Conservation (phyloP, 345 rosid species). For the Salix suchowensis region DNA sequence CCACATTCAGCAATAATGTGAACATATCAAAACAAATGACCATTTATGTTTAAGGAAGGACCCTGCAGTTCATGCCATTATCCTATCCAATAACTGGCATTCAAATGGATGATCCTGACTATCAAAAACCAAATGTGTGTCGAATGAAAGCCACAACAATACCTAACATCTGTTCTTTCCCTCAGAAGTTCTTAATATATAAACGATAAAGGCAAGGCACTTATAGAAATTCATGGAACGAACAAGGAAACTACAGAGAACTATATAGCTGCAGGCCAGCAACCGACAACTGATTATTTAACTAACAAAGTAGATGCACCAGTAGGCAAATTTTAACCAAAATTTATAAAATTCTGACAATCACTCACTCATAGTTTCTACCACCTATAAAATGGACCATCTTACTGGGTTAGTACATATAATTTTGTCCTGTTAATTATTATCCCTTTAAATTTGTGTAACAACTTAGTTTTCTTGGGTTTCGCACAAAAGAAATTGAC, state of each 20-base stretch:
- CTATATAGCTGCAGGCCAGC: too few relatives aligned
- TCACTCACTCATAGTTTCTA: not conserved
- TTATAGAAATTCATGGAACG: not conserved
- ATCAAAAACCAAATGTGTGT: not conserved
- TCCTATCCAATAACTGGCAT: not conserved
- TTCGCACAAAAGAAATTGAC: not conserved
- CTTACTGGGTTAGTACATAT: not conserved
- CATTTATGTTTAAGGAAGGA: constrained; percentile 13
- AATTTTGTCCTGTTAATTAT: not conserved
- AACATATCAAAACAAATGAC: constrained; percentile 12
- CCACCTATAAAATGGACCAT: not conserved
- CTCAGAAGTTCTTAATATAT: not conserved
- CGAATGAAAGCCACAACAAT: not conserved
- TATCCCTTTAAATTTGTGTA: too few relatives aligned
- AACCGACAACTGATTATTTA: not conserved
- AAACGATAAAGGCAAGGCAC: not conserved
- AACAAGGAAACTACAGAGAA: not conserved
- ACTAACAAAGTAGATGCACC: not conserved
- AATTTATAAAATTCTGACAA: not conserved
- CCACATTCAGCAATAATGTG: constrained; percentile 24
- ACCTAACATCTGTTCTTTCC: not conserved
- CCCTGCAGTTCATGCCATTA: constrained; percentile 2
- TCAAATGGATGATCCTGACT: not conserved
- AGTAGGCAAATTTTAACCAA: not conserved
- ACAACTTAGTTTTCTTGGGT: too few relatives aligned